Conservation (phyloP, 2,329 filamentous ascomycete species). For the Dryadomyces quercus-mongolicae region DNA sequence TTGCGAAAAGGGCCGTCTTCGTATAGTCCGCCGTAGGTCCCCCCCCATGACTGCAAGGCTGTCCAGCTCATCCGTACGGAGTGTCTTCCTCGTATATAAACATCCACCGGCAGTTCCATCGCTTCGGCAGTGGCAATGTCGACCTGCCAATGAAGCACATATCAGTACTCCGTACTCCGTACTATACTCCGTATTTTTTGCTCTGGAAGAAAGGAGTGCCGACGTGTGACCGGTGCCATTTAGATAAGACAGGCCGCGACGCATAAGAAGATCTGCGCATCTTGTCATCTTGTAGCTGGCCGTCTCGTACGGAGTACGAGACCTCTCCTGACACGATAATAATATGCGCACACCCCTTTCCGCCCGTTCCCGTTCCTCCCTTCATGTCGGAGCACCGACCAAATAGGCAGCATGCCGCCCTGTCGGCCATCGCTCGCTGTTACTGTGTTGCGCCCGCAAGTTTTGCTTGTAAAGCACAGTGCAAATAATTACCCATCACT, state of each 20-base stretch:
- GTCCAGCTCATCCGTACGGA: too few species aligned
- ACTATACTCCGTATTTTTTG: too few species aligned
- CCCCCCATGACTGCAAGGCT: too few species aligned
- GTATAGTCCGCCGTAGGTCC: too few species aligned
- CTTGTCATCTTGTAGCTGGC: too few species aligned
- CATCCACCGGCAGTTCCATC: too few species aligned
- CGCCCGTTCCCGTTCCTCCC: neutral
- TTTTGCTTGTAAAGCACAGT: neutral
- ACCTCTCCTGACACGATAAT: neutral
- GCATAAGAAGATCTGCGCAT: too few species aligned
- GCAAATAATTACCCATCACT: neutral
- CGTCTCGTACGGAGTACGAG: neutral
- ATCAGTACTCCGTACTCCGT: too few species aligned
- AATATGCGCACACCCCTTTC: neutral
- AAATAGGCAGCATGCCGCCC: neutral
- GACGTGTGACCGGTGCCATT: neutral
- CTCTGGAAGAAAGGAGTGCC: neutral
- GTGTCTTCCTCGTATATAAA: too few species aligned
- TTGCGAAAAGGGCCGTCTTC: too few species aligned
- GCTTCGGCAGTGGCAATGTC: neutral
- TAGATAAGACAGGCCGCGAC: neutral
- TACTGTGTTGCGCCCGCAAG: neutral
- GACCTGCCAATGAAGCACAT: neutral
- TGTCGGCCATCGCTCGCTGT: neutral
- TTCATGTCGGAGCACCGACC: neutral